Percentiles rank a stretch among this genome's conserved stretches.
These are phyloP conservation scores for Miscanthus lutarioriparius DNA, from an alignment of 176 grass and related monocot species.

Conservation along the genomic window DNA sequence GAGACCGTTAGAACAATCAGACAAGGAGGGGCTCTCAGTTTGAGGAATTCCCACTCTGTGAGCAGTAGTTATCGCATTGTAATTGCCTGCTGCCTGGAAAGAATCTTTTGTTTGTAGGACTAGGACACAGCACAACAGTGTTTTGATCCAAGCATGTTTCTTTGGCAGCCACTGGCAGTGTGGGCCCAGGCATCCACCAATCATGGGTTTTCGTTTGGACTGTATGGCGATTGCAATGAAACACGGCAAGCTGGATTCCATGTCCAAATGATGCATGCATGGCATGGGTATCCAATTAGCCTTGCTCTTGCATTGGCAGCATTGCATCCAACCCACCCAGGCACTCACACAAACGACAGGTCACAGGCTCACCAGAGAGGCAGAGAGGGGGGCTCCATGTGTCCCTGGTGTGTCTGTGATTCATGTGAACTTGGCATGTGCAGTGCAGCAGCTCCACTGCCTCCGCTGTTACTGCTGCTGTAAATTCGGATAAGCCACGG, in stretches of 20 bases:
- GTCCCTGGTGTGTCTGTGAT: slow-evolving; percentile 26
- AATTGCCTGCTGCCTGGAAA: neutral
- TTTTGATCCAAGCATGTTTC: neutral
- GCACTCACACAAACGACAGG: neutral
- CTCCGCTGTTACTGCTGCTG: neutral
- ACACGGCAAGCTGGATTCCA: neutral
- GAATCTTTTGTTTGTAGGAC: neutral
- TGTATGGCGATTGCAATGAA: neutral
- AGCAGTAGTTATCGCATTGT: slow-evolving; percentile 14
- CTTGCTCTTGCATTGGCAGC: neutral
- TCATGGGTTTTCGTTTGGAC: neutral
- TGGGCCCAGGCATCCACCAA: neutral
- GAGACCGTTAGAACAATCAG: slow-evolving; percentile 35
- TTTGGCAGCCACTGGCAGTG: neutral
- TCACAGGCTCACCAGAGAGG: neutral
- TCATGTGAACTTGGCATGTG: slow-evolving; percentile 34
- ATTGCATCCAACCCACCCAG: neutral
- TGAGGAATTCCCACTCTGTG: slow-evolving; percentile 27
- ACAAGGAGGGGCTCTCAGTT: slow-evolving; percentile 31
- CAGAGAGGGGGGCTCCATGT: slow-evolving; percentile 30
- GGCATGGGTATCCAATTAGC: neutral
- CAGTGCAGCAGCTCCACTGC: neutral
- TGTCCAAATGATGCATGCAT: neutral
- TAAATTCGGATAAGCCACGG: neutral
- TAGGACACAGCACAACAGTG: neutral